Evolutionary conservation across 176 grass and related monocot genomes (phyloP), one percentile per base, ranked within the genome.

Genomic region (Bothriochloa decipiens): DNA sequence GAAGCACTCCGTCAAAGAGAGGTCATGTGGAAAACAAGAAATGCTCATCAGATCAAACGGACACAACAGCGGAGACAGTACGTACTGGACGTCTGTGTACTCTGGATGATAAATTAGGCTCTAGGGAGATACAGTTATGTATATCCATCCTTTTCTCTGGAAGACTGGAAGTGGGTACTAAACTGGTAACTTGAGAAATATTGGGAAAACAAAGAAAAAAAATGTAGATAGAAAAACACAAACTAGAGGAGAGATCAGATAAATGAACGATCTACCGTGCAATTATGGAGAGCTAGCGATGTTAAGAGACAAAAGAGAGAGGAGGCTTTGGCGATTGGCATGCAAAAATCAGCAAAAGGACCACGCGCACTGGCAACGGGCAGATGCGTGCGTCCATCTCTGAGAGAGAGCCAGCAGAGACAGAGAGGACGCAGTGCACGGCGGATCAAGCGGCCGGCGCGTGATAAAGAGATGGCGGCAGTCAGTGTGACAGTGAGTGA

Each of bases 351-450:
- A 2, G 3, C 35, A 6, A 28, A 28, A 68, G 61, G 23, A 81
- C n/a, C 79, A 70, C 47, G 78, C 45, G 45, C 78, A 66, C 73
- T 86, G 78, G 65, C 82, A 81, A 55, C 25, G 55, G 41, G 49
- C 27, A n/a, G 61, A 23, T 41, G 80, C 28, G 15, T 37, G 71
- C 70, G 27, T 76, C 55, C 8, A 60, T 60, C 55, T 60, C 55
- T 28, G 80, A 2, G 29, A 2, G 29, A 32, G 58, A 42, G 43
- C 11, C 43, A 49, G 47, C 29, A 53, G 58, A 62, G 42, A 49
- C 2, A 62, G 58, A 26, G 61, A 80, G 27, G 46, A 63, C 45
- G 68, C 23, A 62, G 58, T 15, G 27, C 26, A 32, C 50, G 77
- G 75, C 20, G 65, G 75, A 82, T 64, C 37, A 45, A 61, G 60